Conservation (phyloP, 2,329 filamentous ascomycete species). For the Macrophomina pseudophaseolina region DNA sequence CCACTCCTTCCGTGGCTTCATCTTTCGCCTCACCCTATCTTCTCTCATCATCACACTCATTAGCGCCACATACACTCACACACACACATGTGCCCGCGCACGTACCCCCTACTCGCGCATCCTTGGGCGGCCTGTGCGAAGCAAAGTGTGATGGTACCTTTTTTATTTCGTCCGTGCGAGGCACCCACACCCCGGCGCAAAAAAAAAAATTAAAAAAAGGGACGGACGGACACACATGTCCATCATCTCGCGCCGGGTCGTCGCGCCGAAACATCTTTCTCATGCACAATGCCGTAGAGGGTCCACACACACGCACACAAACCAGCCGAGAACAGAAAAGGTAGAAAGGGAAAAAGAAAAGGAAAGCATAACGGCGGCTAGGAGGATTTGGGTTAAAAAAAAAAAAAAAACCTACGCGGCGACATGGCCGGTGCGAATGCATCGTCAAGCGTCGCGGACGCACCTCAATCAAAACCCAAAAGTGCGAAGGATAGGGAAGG, state of each 20-base stretch:
- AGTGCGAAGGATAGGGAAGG: not conserved
- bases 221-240: not conserved
- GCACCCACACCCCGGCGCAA: not conserved
- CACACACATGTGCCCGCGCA: not conserved
- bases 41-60: too few relatives aligned
- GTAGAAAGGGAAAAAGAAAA: not conserved
- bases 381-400: not conserved
- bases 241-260: not conserved
- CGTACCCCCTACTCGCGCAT: not conserved
- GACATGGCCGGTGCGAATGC: not conserved
- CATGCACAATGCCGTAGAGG: too few relatives aligned
- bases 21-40: not conserved
- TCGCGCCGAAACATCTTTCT: not conserved
- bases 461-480: not conserved
- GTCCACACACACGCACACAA: too few relatives aligned
- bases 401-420: not conserved
- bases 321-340: too few relatives aligned
- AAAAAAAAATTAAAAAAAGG: not conserved
- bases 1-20: too few relatives aligned
- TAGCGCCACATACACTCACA: too few relatives aligned
- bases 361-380: not conserved
- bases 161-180: conserved; percentile 6
- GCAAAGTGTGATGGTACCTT: conserved; percentile 5
- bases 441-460: not conserved
- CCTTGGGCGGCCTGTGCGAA: too few relatives aligned